Base-by-base conservation (phyloP, 2,329 filamentous ascomycete species). In the Colletotrichum sp. region DNA sequence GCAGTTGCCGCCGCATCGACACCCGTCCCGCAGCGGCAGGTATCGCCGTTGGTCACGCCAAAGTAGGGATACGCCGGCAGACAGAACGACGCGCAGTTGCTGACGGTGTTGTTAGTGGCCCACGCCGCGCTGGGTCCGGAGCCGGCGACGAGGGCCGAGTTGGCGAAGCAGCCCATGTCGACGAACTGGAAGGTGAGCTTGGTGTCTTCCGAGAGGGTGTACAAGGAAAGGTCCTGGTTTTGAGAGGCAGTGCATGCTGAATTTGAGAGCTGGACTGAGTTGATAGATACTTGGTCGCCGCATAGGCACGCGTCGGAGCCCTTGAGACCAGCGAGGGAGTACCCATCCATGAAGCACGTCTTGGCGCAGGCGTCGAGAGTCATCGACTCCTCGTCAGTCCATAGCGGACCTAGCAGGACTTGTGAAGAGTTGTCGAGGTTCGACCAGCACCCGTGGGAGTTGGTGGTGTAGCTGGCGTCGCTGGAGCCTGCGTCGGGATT, bases 181-280 rank as follows among this genome's bases (percentile, higher is more conserved):
- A 48, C 43, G 43, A 48, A 48, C 43, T 21, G 43, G n/a, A 48
- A 48, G 43, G 10, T 48, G 43, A 21, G 18, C 10, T 48, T 21
- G 10, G 3, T 13, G 43, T 21, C 10, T n/a, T 48, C n/a, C n/a
- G 6, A 21, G 43, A 48, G 10, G 6, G 6, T 21, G 10, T 13
- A 48, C 0, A 48, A 4, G 10, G 43, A 48, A 1, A 13, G 6
- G 3, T 21, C 43, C 43, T 21, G 6, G n/a, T 0, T 21, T 12
- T 21, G 43, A 2, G 2, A 21, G 2, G 9, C 1, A 3, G 18
- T 3, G 10, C n/a, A 48, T 4, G 2, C 9, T 48, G 43, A 48
- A 0, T 6, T 3, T 13, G 18, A 48, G 18, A 21, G 18, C 2
- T 48, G 43, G 6, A 21, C 43, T 21, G n/a, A 21, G 43, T 48